Percentiles rank a stretch among this genome's conserved stretches.
phyloP scores from a whole-genome alignment of 176 grass and related monocot genomes.

The Ensete ventricosum region DNA sequence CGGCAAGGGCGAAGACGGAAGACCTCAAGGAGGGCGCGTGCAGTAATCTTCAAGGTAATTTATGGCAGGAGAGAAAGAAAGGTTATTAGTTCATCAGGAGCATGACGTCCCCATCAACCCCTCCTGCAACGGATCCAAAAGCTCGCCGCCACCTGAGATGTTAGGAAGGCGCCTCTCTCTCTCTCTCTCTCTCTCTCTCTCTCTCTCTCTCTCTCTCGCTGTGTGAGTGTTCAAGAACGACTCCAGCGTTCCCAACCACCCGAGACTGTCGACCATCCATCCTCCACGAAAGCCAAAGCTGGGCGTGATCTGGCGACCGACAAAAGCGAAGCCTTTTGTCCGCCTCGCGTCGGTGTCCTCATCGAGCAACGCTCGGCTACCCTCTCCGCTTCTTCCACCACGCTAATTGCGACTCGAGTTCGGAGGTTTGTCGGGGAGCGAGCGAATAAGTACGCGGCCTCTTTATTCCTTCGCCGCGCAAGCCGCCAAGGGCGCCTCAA shows the following conservation, averaged over 20 bases:
- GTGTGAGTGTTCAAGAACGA: neutral
- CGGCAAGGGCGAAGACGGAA: no score
- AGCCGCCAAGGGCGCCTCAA: slow-evolving; percentile 6
- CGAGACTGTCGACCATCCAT: neutral
- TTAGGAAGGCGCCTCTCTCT: neutral
- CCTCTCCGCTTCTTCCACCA: neutral
- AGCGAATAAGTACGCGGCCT: neutral
- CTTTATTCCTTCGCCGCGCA: slow-evolving; percentile 10
- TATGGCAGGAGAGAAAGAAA: no score
- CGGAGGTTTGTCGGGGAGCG: neutral
- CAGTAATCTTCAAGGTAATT: no score
- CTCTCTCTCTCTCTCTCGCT: neutral
- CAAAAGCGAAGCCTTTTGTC: slow-evolving; percentile 58
- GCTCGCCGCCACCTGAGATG: neutral
- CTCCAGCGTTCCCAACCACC: neutral
- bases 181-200: neutral
- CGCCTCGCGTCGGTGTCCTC: slow-evolving; percentile 24
- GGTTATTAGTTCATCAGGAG: neutral
- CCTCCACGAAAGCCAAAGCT: neutral
- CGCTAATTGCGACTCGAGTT: neutral
- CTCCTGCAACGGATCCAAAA: neutral
- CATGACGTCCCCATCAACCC: neutral
- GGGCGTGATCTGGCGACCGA: neutral
- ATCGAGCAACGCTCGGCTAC: slow-evolving; percentile 2
- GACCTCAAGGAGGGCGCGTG: no score